phyloP scores from a whole-genome alignment of 1,139 yeast genomes.

The Saccharomyces hybrid region DNA sequence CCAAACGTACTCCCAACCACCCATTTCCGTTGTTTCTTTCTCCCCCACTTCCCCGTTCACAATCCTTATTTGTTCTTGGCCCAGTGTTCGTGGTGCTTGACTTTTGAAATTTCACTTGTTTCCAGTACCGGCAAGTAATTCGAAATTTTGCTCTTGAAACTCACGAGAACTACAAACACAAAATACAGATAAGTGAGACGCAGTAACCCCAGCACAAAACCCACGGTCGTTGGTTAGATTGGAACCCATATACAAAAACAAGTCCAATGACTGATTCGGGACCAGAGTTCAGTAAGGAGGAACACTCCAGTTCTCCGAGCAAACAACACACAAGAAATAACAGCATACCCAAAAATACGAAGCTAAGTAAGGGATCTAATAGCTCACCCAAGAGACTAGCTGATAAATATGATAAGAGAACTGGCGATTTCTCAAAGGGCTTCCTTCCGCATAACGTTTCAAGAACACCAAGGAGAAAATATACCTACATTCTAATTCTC shows the following conservation, averaged over 20 bases:
- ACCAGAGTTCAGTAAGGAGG: background rate
- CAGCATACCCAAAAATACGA: background rate
- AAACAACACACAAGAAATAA: background rate
- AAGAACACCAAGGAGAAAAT: constrained; percentile 22
- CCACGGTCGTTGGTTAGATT: background rate
- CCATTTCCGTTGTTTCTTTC: too few relatives aligned
- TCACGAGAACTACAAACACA: background rate
- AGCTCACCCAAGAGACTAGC: background rate
- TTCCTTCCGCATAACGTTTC: background rate
- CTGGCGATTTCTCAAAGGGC: background rate
- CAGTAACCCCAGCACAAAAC: background rate
- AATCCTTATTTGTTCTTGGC: too few relatives aligned
- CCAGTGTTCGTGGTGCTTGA: background rate
- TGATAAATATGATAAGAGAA: background rate
- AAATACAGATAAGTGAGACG: background rate
- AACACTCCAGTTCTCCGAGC: background rate
- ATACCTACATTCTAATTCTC: constrained; percentile 50
- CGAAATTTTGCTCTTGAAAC: background rate
- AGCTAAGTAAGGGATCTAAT: background rate
- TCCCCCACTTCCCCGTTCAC: too few relatives aligned
- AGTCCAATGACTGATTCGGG: background rate
- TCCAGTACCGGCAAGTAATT: background rate
- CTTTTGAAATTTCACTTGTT: background rate
- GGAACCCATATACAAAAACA: background rate
- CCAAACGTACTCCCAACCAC: too few relatives aligned